Percentiles rank a stretch among this genome's conserved stretches.
Evolutionary conservation across 768 basidiomycete genomes (phyloP).

Genomic region (Phanerochaete carnosa): DNA sequence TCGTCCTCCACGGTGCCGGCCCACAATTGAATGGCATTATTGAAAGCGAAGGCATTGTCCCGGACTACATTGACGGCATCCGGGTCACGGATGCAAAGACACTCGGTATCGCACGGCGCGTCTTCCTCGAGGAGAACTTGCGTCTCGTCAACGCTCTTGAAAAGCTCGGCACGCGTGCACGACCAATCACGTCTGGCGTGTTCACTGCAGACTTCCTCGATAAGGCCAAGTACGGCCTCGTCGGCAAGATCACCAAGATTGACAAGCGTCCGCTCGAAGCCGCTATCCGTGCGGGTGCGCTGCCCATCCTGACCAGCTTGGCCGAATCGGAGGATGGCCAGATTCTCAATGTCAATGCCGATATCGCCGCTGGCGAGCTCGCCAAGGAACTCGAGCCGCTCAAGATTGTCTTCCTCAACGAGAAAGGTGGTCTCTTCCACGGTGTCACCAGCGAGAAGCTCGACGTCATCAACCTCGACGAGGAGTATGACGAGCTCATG

Average conservation of each 20-base stretch:
- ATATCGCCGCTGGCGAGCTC: slow-evolving; percentile 96
- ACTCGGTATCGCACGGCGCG: slow-evolving; percentile 88
- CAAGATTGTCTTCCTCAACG: slow-evolving; percentile 98
- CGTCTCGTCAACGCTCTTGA: slow-evolving; percentile 93
- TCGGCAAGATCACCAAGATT: slow-evolving; percentile 91
- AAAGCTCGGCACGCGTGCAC: slow-evolving; percentile 91
- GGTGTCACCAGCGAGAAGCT: slow-evolving; percentile 96
- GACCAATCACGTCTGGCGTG: slow-evolving; percentile 96
- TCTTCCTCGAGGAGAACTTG: slow-evolving; percentile 97
- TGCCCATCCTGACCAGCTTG: slow-evolving; percentile 93
- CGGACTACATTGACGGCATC: slow-evolving; percentile 97
- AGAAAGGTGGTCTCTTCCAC: slow-evolving; percentile 97
- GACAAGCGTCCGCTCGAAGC: slow-evolving; percentile 98
- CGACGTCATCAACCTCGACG: slow-evolving; percentile 95
- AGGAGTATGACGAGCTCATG: slow-evolving; percentile 97
- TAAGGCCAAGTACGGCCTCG: slow-evolving; percentile 90
- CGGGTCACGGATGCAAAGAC: slow-evolving; percentile 96
- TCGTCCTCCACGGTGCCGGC: slow-evolving; percentile 94
- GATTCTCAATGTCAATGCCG: slow-evolving; percentile 98
- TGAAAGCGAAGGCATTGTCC: slow-evolving; percentile 87
- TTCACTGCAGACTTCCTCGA: slow-evolving; percentile 98
- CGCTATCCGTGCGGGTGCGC: slow-evolving; percentile 90
- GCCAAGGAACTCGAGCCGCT: slow-evolving; percentile 97
- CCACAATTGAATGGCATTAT: slow-evolving; percentile 94
- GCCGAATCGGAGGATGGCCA: slow-evolving; percentile 97